Base-by-base conservation (phyloP, 768 basidiomycete species). In the Megacollybia marginata region DNA sequence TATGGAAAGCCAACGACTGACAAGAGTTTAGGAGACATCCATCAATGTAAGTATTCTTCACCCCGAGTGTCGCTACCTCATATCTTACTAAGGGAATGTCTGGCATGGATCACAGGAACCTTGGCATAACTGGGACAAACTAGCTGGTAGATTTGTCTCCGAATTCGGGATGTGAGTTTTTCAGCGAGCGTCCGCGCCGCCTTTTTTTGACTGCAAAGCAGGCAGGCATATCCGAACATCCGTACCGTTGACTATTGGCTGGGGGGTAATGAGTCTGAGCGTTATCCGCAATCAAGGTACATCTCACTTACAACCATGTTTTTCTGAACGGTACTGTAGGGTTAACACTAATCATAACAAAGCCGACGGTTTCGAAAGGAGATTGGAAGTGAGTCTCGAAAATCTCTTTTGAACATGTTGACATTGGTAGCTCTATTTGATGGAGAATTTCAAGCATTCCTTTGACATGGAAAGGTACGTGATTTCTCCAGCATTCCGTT, bases 41-140 rank as follows among this genome's bases (percentile, higher is more conserved):
- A 96, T 60, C 92, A 96, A 65, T 95, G 92, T 88, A 62, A 57
- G 72, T 35, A 35, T 38, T 50, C 7, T 42, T 48, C 48, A 19
- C 40, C 19, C 44, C 20, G 42, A 35, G 50, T 23, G 18, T 53
- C 19, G 50, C 42, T 42, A 35, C 8, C 52, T 48, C 48, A 42
- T 36, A 35, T 12, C 35, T 43, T 44, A 34, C 55, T n/a, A n/a
- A 85, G 84, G 85, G 88, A 92, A 92, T 63, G 90, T 95, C 13
- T 95, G 92, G 92, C 92, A 95, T 60, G 92, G 89, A 16, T 74
- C 88, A 2, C 92, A 97, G 62, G 87, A 93, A 59, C 82, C 91
- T 0, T 98, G 93, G 89, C 82, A 88, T 54, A 89, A 94, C 51
- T 97, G 93, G 92, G 91, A 95, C 58, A 80, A 79, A 33, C 44